Percentiles rank a stretch among this genome's conserved stretches.
Evolutionary conservation across 208 protist species (phyloP).

Genomic region (Kentomonas sorsogonicus): DNA sequence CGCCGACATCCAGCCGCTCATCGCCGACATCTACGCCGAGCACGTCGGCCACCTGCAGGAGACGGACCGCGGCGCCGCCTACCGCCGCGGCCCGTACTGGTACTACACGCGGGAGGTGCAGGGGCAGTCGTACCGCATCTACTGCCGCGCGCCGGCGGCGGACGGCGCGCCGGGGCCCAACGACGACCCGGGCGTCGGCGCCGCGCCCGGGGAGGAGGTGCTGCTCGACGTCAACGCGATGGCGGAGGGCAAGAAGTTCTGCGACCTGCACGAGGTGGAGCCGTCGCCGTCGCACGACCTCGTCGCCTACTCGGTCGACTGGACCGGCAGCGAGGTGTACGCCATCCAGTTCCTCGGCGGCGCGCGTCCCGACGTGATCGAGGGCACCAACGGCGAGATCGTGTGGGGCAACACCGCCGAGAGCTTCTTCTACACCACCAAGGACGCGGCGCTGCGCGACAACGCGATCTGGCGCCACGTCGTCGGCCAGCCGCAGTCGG

Average conservation of each 20-base stretch:
- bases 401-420: conserved; percentile 56
- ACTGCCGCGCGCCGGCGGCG: conserved; percentile 63
- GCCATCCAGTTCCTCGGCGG: conserved; percentile 47
- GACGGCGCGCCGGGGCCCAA: conserved; percentile 41
- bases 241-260: conserved; percentile 79
- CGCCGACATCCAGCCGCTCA: conserved; percentile 46
- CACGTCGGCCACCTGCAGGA: conserved; percentile 86
- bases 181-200: no score
- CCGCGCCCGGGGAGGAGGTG: conserved; percentile 50
- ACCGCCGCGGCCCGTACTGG: conserved; percentile 49
- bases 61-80: conserved; percentile 73
- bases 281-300: conserved; percentile 55
- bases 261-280: conserved; percentile 46
- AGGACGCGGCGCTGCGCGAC: conserved; percentile 69
- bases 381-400: conserved; percentile 67
- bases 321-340: conserved; percentile 82
- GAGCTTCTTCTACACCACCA: conserved; percentile 81
- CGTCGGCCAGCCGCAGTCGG: conserved; percentile 57
- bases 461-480: conserved; percentile 86
- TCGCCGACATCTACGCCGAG: conserved; percentile 71
- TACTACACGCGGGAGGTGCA: conserved; percentile 84
- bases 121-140: conserved; percentile 83
- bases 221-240: conserved; percentile 79
- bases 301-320: conserved; percentile 82
- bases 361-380: conserved; percentile 38